phyloP scores from a whole-genome alignment of 257 asterid genomes.

The Rehmannia glutinosa region DNA sequence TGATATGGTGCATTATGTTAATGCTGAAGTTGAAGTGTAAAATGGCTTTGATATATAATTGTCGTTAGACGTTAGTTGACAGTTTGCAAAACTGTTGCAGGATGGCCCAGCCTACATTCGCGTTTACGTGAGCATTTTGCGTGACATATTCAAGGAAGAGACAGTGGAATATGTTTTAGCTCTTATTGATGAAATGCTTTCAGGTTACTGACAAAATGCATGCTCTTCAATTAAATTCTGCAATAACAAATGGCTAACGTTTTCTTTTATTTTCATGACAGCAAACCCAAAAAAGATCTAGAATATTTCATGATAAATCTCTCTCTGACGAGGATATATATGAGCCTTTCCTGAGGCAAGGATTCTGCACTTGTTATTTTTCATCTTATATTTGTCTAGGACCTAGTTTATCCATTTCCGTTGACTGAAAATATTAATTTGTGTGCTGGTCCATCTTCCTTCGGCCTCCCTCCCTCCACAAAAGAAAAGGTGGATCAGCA shows the following conservation, averaged over 20 bases:
- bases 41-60: constrained; percentile 1
- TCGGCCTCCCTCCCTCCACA: too few species aligned
- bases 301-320: constrained; percentile 71
- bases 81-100: constrained; percentile 38
- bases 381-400: neutral
- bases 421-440: too few species aligned
- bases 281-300: constrained; percentile 81
- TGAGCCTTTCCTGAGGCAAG: constrained; percentile 86
- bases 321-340: constrained; percentile 69
- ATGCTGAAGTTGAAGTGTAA: neutral
- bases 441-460: too few species aligned
- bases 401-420: constrained; percentile 7
- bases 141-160: constrained; percentile 82
- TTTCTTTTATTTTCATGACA: constrained; percentile 28
- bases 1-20: neutral
- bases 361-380: constrained; percentile 14
- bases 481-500: too few species aligned
- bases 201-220: constrained; percentile 40
- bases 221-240: neutral
- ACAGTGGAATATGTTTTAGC: constrained; percentile 87
- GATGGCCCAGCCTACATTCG: constrained; percentile 85
- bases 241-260: constrained; percentile 16
- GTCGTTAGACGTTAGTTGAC: neutral
- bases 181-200: constrained; percentile 78
- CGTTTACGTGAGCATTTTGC: constrained; percentile 74